phyloP scores from a whole-genome alignment of 1,284 basidiomycete species.

The Gymnopus androsaceus region DNA sequence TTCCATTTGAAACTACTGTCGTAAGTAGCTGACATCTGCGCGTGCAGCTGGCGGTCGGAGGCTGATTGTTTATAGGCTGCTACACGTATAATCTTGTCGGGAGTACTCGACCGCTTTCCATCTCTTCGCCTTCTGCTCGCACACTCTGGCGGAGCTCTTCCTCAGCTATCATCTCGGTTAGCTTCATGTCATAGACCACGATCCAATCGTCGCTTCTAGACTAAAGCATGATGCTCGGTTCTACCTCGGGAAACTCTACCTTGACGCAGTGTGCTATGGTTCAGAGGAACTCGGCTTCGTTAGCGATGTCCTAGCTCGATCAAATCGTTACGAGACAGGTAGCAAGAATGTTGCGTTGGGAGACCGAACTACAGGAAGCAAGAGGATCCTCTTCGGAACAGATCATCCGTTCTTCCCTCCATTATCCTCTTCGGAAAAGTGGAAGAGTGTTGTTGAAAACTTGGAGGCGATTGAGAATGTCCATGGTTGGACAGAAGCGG shows the following conservation, averaged over 20 bases:
- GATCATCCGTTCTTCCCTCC: slow-evolving; percentile 92
- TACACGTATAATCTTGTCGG: slow-evolving; percentile 78
- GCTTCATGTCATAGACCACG: slow-evolving; percentile 83
- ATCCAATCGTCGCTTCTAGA: slow-evolving; percentile 73
- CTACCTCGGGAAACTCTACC: slow-evolving; percentile 78
- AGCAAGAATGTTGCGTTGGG: slow-evolving; percentile 28
- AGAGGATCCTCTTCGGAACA: slow-evolving; percentile 79
- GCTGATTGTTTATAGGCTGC: slow-evolving; percentile 55
- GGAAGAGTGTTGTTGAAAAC: slow-evolving; percentile 84
- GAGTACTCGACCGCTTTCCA: slow-evolving; percentile 78
- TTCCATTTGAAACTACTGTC: slow-evolving; percentile 87
- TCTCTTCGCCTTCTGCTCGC: slow-evolving; percentile 75
- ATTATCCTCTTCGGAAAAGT: slow-evolving; percentile 64
- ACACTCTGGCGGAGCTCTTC: slow-evolving; percentile 82
- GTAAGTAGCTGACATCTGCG: slow-evolving; percentile 42
- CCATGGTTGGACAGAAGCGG: slow-evolving; percentile 59
- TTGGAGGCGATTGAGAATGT: slow-evolving; percentile 73
- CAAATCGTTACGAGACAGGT: slow-evolving; percentile 50
- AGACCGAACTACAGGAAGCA: slow-evolving; percentile 47
- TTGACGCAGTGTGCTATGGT: slow-evolving; percentile 84
- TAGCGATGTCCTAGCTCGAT: slow-evolving; percentile 66
- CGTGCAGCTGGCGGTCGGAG: neutral
- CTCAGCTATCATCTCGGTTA: slow-evolving; percentile 78
- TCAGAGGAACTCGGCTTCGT: slow-evolving; percentile 81
- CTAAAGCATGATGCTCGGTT: slow-evolving; percentile 82